Conservation (phyloP, 257 asterid genomes). For the Solanum boliviense region DNA sequence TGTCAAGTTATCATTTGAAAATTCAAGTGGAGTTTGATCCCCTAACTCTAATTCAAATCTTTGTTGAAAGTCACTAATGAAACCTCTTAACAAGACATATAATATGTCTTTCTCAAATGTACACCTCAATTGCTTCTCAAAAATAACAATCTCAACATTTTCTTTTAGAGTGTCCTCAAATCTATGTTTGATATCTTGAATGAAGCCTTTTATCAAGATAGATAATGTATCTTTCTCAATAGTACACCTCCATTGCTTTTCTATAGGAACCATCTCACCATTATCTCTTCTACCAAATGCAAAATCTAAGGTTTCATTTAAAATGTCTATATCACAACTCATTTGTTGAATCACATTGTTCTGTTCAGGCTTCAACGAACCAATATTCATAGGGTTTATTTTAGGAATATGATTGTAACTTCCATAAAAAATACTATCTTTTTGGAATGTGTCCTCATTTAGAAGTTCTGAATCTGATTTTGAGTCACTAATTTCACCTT, state of each 20-base stretch:
- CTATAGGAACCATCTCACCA: constrained; percentile 41
- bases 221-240: constrained; percentile 47
- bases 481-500: constrained; percentile 20
- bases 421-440: constrained; percentile 1
- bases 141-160: constrained; percentile 32
- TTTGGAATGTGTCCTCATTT: constrained; percentile 22
- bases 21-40: neutral
- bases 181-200: constrained; percentile 15
- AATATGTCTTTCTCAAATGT: constrained; percentile 43
- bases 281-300: constrained; percentile 54
- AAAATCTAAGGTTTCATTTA: constrained; percentile 52
- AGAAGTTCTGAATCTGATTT: constrained; percentile 36
- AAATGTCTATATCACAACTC: constrained; percentile 54
- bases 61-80: constrained; percentile 19
- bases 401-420: constrained; percentile 5
- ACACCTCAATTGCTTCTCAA: constrained; percentile 58
- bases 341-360: constrained; percentile 35
- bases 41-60: constrained; percentile 18
- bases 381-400: neutral
- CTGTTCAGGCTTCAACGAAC: constrained; percentile 16
- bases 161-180: constrained; percentile 44
- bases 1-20: constrained; percentile 20
- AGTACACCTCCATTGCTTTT: constrained; percentile 50
- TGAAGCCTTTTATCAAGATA: constrained; percentile 33
- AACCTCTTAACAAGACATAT: constrained; percentile 31